These are phyloP conservation scores for Tetrahymena malaccensis DNA, from an alignment of 73 alveolate species.

Conservation along the genomic window DNA sequence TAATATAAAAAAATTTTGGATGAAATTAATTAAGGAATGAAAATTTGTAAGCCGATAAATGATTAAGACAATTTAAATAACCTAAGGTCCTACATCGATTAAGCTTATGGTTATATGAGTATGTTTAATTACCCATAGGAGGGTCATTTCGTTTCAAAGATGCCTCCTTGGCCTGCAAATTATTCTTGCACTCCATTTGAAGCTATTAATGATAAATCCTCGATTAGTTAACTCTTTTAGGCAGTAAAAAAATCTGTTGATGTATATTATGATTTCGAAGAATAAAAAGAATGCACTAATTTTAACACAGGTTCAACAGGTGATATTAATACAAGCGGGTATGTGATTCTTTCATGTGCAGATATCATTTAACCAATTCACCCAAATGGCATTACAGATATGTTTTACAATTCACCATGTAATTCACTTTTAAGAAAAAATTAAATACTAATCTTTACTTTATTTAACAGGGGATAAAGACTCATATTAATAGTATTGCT, in stretches of 20 bases:
- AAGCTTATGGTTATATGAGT: not conserved
- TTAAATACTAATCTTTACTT: too few species aligned
- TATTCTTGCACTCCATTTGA: not conserved
- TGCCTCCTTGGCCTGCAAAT: not conserved
- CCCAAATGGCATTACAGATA: constrained; percentile 42
- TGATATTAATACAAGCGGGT: constrained; percentile 44
- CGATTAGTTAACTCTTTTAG: not conserved
- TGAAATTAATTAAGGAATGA: not conserved
- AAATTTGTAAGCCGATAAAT: constrained; percentile 10
- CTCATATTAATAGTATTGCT: constrained; percentile 10
- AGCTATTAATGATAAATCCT: not conserved
- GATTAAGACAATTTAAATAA: not conserved
- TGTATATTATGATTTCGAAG: constrained; percentile 22
- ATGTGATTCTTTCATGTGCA: constrained; percentile 53
- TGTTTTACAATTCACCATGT: constrained; percentile 38
- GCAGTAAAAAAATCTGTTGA: constrained; percentile 4
- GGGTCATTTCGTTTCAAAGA: not conserved
- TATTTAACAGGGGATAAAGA: not conserved
- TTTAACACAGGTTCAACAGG: not conserved
- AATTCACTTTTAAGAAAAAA: too few species aligned
- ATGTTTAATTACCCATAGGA: constrained; percentile 9
- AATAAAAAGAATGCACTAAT: constrained; percentile 8
- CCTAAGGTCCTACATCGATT: not conserved
- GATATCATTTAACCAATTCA: constrained; percentile 59
- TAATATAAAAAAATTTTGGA: not conserved